Percentiles rank a stretch among this genome's conserved stretches.
Conservation (phyloP, 441 rosid species). For the Aleurites moluccanus region DNA sequence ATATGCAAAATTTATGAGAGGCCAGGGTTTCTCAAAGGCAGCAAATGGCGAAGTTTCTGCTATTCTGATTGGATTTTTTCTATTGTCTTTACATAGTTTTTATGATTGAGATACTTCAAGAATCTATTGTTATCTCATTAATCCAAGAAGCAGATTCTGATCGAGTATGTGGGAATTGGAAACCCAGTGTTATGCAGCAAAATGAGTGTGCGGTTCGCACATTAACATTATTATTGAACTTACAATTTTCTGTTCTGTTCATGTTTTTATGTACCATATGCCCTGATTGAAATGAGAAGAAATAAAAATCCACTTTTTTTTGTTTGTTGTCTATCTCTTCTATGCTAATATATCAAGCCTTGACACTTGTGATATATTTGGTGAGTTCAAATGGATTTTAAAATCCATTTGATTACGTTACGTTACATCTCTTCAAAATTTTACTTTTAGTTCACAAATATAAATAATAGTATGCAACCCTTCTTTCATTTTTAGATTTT, state of each 20-base stretch:
- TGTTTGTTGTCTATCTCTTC: neutral
- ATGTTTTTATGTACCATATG: conserved; percentile 10
- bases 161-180: conserved; percentile 23
- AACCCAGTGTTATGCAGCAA: conserved; percentile 15
- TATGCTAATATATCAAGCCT: neutral
- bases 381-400: no score
- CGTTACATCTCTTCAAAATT: no score
- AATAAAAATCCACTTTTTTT: conserved; percentile 17
- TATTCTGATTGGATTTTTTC: conserved; percentile 12
- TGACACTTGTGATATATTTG: no score
- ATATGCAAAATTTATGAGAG: conserved; percentile 17
- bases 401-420: no score
- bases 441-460: no score
- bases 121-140: conserved; percentile 1
- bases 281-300: conserved; percentile 16
- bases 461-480: no score
- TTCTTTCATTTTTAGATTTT: no score
- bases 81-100: conserved; percentile 17
- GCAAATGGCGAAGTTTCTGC: conserved; percentile 21
- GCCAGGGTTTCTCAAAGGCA: conserved; percentile 18
- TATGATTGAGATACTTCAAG: neutral
- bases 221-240: conserved; percentile 1
- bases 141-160: conserved; percentile 19
- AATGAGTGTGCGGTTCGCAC: conserved; percentile 9
- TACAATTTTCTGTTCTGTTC: neutral